Conservation (phyloP, 1,284 basidiomycete species). For the Trametes sp. region DNA sequence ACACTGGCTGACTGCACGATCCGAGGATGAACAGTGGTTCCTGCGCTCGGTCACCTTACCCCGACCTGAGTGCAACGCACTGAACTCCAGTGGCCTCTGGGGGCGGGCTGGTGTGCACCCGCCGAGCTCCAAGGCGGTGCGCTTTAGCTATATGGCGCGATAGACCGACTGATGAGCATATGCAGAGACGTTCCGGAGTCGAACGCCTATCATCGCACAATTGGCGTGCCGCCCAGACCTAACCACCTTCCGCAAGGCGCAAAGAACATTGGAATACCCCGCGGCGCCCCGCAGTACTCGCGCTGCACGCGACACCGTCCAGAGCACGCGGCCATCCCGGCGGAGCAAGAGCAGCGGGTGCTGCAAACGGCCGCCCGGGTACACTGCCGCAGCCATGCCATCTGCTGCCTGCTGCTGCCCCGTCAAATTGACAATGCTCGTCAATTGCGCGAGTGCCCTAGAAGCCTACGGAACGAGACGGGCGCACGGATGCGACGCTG, state of each 20-base stretch:
- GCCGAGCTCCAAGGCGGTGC: background rate
- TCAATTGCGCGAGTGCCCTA: background rate
- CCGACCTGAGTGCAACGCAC: background rate
- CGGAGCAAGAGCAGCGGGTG: background rate
- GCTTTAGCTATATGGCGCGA: background rate
- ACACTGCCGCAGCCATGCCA: no score
- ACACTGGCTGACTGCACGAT: conserved; percentile 1
- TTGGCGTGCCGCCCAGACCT: background rate
- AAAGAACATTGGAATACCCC: background rate
- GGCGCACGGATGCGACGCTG: background rate
- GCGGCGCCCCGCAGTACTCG: background rate
- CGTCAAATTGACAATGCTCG: no score
- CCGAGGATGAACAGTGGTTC: conserved; percentile 21
- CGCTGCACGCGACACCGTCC: background rate
- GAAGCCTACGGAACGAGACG: background rate
- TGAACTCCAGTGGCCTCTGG: background rate
- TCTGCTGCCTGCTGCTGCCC: no score
- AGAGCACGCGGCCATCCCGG: background rate
- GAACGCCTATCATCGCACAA: background rate
- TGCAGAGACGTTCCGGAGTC: background rate
- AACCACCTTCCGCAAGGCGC: background rate
- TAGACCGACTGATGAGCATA: background rate
- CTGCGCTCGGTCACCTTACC: conserved; percentile 5
- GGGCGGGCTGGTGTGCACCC: background rate
- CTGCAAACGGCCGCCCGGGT: background rate